A percentile compares a stretch with the other conserved stretches of the same genome.
Evolutionary conservation across 306 rosid species (phyloP).

Genomic region (Vigna reflexopilosa): DNA sequence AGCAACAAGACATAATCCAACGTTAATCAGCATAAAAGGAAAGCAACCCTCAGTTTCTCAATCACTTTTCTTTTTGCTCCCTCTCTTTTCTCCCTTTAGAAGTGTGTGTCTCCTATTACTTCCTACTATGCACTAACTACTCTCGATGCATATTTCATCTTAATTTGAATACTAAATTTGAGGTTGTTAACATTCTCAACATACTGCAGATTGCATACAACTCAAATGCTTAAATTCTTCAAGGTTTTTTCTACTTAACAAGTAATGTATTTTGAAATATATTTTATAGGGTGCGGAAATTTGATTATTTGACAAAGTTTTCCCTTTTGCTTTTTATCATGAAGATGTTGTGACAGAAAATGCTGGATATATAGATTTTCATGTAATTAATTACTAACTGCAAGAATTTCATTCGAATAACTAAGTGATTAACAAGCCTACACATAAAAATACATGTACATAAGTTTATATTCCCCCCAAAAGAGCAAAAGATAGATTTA

Average conservation of each 20-base stretch:
- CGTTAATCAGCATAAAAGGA: conserved; percentile 48
- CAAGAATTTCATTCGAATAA: not conserved
- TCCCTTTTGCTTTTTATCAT: conserved; percentile 4
- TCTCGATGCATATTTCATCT: conserved; percentile 4
- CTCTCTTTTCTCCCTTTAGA: conserved; percentile 46
- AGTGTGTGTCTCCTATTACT: conserved; percentile 26
- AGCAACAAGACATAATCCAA: conserved; percentile 55
- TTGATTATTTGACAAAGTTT: conserved; percentile 6
- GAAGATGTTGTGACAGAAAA: not conserved
- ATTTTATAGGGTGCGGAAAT: not conserved
- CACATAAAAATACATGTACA: not conserved
- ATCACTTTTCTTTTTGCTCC: conserved; percentile 40
- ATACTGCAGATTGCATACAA: too few relatives aligned
- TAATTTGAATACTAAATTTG: not conserved
- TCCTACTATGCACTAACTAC: not conserved
- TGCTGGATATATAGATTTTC: not conserved
- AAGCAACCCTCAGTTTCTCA: conserved; percentile 43
- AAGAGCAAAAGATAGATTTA: conserved; percentile 23
- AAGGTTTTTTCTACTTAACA: conserved; percentile 26
- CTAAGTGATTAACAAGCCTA: not conserved
- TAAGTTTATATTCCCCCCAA: not conserved
- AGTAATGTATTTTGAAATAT: not conserved
- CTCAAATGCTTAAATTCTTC: not conserved
- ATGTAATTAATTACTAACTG: not conserved
- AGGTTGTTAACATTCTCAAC: conserved; percentile 18